Evolutionary conservation across 768 basidiomycete genomes (phyloP), one percentile per base, ranked within the genome.

Genomic region (Phylloporus sp.): DNA sequence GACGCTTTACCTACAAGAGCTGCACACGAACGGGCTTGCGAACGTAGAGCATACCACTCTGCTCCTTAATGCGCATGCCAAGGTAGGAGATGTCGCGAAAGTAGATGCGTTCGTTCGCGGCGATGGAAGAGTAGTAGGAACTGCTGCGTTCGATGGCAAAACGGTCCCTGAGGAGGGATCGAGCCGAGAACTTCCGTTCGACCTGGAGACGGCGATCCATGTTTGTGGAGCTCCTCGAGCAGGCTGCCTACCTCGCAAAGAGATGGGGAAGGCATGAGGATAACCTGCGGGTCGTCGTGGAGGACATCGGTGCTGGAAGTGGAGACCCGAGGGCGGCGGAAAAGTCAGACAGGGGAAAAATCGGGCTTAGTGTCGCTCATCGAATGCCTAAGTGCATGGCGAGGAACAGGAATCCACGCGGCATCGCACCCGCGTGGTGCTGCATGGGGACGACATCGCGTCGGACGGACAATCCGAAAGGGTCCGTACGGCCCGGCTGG

Each of bases 41-140:
- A 98, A 95, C 58, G 82, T 91, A 0, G 94, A 98, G 58, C 95
- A 97, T 60, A 99, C 96, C 0, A 98, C 96, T 0, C 81, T 99
- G 8, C 78, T 99, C 4, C 80, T 99, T 21, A 98, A 98, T 63
- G 93, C 94, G 6, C 98, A 96, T 67, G 96, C 96, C 42, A 98
- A 98, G 63, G 84, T 96, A 18, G 90, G 92, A 50, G 96, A 99
- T 57, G 82, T 92, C 14, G 66, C 80, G 2, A 82, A 92, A 11
- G 78, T 98, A 2, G 91, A 97, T 57, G 81, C 75, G 49, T 99
- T 99, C 66, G 89, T 99, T 69, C 90, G 88, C 65, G 84, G 90
- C 3, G 90, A 92, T 61, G 82, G 88, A 1, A 70, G 74, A 34
- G 71, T 78, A 14, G 59, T 65, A 2, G 58, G 58, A 4, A 43